Base-by-base conservation (phyloP, 1,284 basidiomycete species). In the Microbotryum intermedium region DNA sequence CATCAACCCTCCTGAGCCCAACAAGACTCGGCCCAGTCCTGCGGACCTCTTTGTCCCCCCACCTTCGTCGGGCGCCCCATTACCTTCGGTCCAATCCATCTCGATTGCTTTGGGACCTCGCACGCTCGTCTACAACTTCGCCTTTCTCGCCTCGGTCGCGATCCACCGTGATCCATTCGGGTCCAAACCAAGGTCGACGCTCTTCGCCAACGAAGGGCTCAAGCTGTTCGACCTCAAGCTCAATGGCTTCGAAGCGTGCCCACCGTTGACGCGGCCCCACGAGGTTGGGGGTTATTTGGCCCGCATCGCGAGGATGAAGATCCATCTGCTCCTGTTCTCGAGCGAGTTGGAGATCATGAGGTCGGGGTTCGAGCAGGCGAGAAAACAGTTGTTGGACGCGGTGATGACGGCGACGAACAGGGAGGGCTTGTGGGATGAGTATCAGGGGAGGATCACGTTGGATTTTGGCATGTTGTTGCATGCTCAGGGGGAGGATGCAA, bases 151-250 rank as follows among this genome's bases (percentile, higher is more conserved):
- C 25, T 26, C 26, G 28, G n/a, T 28, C 25, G 50, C 50, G n/a
- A 30, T 51, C 29, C 50, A 51, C 29, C 50, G 50, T 10, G 50
- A 51, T 30, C 50, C 50, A 16, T 51, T 51, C 28, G 50, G 50
- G n/a, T 51, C 50, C 13, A 51, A 51, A 51, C 50, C 50, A 9
- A 9, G 50, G 9, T 51, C 50, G 29, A 51, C 50, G 23, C 50
- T 51, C 25, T 51, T 51, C 28, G 50, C 50, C n/a, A 30, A 25
- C 25, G 50, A 51, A 30, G 50, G 50, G 8, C 50, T 51, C 50
- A 51, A 51, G 18, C 50, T 51, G n/a, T 30, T 51, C 50, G 50
- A 51, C n/a, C 25, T n/a, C 50, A 51, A 51, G 23, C 50, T 51
- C 9, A 25, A 23, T 20, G 23, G 50, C 2, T 13, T 30, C n/a